Conservation (phyloP, 2,329 filamentous ascomycete species). For the Penicillium sp. region DNA sequence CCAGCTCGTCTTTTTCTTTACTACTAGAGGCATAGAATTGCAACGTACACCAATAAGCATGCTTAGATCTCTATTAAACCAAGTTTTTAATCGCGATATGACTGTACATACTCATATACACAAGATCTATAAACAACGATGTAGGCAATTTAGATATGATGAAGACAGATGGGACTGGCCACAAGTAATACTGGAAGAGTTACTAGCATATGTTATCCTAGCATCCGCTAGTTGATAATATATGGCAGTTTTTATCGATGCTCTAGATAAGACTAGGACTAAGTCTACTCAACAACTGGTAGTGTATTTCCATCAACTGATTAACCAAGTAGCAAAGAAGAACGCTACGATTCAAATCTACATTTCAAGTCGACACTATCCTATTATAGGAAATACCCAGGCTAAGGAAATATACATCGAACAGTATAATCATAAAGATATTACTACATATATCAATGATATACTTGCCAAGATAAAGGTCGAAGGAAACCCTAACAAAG, state of each 20-base stretch:
- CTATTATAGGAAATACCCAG: conserved; percentile 1
- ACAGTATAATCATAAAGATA: conserved; percentile 7
- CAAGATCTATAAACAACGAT: conserved; percentile 2
- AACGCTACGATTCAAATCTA: neutral
- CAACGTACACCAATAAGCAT: conserved; percentile 15
- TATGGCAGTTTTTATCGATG: conserved; percentile 13
- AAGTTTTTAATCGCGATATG: conserved; percentile 11
- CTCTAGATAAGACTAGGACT: conserved; percentile 11
- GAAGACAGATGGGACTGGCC: conserved; percentile 7
- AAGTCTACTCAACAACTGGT: conserved; percentile 3
- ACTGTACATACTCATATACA: neutral
- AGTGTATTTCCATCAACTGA: conserved; percentile 7
- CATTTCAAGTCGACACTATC: conserved; percentile 19
- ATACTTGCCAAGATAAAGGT: neutral
- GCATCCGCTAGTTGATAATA: neutral
- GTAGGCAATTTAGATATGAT: neutral
- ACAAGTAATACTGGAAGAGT: neutral
- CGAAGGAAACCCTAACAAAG: neutral
- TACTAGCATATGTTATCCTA: conserved; percentile 6
- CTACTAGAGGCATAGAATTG: conserved; percentile 10
- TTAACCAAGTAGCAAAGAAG: neutral
- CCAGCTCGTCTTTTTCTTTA: conserved; percentile 21
- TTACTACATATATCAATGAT: conserved; percentile 5
- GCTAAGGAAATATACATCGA: conserved; percentile 10
- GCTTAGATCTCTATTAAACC: conserved; percentile 18